Conservation (phyloP, 805 yeast genomes). For the Candida jianshihensis region DNA sequence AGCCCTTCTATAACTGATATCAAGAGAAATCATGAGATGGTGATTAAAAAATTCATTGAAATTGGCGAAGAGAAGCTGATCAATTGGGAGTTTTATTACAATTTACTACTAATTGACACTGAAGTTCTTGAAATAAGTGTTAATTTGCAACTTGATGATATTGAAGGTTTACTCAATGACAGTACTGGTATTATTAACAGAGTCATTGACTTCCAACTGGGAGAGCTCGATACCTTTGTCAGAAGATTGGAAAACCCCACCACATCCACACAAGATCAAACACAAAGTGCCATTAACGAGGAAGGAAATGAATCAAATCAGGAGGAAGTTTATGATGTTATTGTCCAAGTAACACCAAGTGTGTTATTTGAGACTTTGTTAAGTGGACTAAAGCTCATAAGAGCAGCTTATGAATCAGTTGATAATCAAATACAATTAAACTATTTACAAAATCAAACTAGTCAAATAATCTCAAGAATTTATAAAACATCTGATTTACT, state of each 20-base stretch:
- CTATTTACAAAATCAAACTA: conserved; percentile 1
- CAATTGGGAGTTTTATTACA: conserved; percentile 23
- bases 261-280: conserved; percentile 10
- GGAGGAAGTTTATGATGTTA: conserved; percentile 12
- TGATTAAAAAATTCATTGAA: conserved; percentile 7
- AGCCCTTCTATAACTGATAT: conserved; percentile 6
- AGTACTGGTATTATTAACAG: conserved; percentile 4
- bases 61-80: conserved; percentile 9
- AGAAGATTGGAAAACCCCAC: conserved; percentile 11
- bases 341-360: conserved; percentile 21
- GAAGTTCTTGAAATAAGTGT: conserved; percentile 11
- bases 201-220: conserved; percentile 11
- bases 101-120: conserved; percentile 15
- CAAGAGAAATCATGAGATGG: conserved; percentile 10
- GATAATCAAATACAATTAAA: conserved; percentile 7
- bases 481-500: background rate
- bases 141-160: conserved; percentile 12
- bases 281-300: conserved; percentile 9
- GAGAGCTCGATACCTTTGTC: conserved; percentile 15
- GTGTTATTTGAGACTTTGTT: conserved; percentile 15
- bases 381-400: conserved; percentile 7
- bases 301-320: conserved; percentile 8
- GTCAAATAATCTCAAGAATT: background rate
- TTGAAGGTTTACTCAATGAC: conserved; percentile 5
- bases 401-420: conserved; percentile 8